A percentile compares a stretch with the other conserved stretches of the same genome.
Evolutionary conservation across 768 basidiomycete genomes (phyloP).

Genomic region (Steccherinum ochraceum): DNA sequence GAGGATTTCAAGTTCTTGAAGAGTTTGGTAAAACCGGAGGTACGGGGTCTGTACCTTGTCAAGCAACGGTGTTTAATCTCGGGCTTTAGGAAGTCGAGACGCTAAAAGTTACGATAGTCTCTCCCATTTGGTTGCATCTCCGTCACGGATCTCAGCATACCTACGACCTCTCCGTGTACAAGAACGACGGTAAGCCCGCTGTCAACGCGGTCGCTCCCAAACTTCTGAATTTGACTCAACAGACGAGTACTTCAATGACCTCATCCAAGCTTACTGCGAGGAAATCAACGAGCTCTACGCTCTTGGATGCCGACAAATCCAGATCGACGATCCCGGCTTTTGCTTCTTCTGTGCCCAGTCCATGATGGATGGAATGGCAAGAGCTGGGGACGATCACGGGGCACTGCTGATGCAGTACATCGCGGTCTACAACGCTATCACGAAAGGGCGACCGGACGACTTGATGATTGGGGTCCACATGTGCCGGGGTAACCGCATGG

Average conservation of each 20-base stretch:
- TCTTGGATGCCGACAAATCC: conserved; percentile 35
- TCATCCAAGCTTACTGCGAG: conserved; percentile 37
- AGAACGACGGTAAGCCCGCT: conserved; percentile 39
- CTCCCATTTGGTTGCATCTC: conserved; percentile 68
- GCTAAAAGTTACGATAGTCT: conserved; percentile 65
- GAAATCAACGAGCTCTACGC: conserved; percentile 39
- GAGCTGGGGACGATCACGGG: conserved; percentile 52
- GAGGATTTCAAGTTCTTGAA: conserved; percentile 59
- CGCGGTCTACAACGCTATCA: conserved; percentile 52
- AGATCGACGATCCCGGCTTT: conserved; percentile 41
- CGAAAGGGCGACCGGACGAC: conserved; percentile 43
- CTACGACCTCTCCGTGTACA: conserved; percentile 53
- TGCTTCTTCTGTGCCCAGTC: conserved; percentile 58
- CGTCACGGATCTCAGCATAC: conserved; percentile 52
- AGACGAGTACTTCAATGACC: conserved; percentile 41
- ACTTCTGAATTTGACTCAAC: conserved; percentile 17
- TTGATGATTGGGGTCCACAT: conserved; percentile 51
- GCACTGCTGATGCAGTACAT: conserved; percentile 58
- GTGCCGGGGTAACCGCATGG: conserved; percentile 41
- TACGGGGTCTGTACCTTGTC: conserved; percentile 14
- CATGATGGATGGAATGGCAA: conserved; percentile 47
- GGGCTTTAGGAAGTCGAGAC: conserved; percentile 47
- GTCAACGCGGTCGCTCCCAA: not conserved
- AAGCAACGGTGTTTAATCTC: not conserved
- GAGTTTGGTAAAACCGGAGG: conserved; percentile 46